These are phyloP conservation scores for Asterophora lycoperdoides DNA, from an alignment of 768 basidiomycete species.

Conservation along the genomic window DNA sequence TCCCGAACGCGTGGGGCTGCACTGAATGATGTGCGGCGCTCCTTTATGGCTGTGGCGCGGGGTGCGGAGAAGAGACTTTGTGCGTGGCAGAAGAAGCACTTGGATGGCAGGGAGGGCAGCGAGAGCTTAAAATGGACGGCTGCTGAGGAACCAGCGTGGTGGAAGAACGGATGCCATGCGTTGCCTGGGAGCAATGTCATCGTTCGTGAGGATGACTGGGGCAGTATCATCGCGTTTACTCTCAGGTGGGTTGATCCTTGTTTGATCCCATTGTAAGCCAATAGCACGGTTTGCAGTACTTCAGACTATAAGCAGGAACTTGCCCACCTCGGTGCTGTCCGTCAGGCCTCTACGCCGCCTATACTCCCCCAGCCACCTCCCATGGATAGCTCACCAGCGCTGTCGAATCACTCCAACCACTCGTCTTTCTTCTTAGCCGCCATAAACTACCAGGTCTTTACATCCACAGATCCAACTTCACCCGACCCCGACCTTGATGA, in stretches of 20 bases:
- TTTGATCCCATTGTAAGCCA: background rate
- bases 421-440: conserved; percentile 49
- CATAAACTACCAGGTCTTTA: conserved; percentile 47
- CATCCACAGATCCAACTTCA: conserved; percentile 29
- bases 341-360: conserved; percentile 16
- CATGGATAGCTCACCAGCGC: conserved; percentile 4
- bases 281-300: conserved; percentile 37
- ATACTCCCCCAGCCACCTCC: background rate
- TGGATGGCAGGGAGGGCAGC: conserved; percentile 21
- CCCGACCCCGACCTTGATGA: conserved; percentile 62
- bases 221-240: conserved; percentile 75
- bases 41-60: conserved; percentile 48
- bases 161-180: conserved; percentile 54
- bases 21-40: conserved; percentile 61
- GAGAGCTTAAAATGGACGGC: conserved; percentile 23
- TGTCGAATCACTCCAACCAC: conserved; percentile 24
- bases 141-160: conserved; percentile 60
- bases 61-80: conserved; percentile 51
- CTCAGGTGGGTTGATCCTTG: conserved; percentile 44
- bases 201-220: conserved; percentile 69
- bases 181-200: conserved; percentile 65
- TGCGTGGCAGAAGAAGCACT: conserved; percentile 67
- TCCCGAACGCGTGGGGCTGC: conserved; percentile 37
- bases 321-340: conserved; percentile 30
- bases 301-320: conserved; percentile 54